These are phyloP conservation scores for Pseudocercospora fijiensis DNA, from an alignment of 2,329 filamentous ascomycete genomes.

Conservation along the genomic window DNA sequence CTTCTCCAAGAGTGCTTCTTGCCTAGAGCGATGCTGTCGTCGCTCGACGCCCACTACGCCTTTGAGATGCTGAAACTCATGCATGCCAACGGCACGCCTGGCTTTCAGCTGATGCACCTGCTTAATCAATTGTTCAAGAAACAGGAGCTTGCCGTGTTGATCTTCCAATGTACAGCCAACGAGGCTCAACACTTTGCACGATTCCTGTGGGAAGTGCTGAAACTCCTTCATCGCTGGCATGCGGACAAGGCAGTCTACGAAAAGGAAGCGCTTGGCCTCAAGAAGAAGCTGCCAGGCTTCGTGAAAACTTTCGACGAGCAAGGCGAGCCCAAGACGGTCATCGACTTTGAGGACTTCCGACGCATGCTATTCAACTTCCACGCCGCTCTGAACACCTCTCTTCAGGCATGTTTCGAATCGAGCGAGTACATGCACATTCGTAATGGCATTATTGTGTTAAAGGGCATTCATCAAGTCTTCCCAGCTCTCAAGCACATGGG, in stretches of 20 bases:
- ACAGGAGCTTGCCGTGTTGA: constrained; percentile 74
- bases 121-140: constrained; percentile 82
- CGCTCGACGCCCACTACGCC: constrained; percentile 83
- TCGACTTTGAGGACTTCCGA: constrained; percentile 84
- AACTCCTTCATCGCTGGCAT: constrained; percentile 83
- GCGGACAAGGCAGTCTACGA: constrained; percentile 73
- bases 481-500: constrained; percentile 90
- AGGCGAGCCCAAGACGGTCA: constrained; percentile 61
- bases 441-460: constrained; percentile 88
- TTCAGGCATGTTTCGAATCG: constrained; percentile 77
- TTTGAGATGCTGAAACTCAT: constrained; percentile 85
- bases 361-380: constrained; percentile 89
- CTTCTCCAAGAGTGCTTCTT: constrained; percentile 88
- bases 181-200: constrained; percentile 92
- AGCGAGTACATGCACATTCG: constrained; percentile 97
- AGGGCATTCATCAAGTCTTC: constrained; percentile 76
- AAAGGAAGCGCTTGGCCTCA: constrained; percentile 71
- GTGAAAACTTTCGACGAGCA: constrained; percentile 68
- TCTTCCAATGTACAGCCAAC: constrained; percentile 84
- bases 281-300: constrained; percentile 72
- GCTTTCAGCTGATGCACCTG: constrained; percentile 81
- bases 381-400: constrained; percentile 71
- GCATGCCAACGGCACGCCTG: constrained; percentile 77
- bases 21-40: constrained; percentile 80
- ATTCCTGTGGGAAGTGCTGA: constrained; percentile 79